Base-by-base conservation (phyloP, 1,139 yeast genomes). In the Kurtzmaniella natalensis region DNA sequence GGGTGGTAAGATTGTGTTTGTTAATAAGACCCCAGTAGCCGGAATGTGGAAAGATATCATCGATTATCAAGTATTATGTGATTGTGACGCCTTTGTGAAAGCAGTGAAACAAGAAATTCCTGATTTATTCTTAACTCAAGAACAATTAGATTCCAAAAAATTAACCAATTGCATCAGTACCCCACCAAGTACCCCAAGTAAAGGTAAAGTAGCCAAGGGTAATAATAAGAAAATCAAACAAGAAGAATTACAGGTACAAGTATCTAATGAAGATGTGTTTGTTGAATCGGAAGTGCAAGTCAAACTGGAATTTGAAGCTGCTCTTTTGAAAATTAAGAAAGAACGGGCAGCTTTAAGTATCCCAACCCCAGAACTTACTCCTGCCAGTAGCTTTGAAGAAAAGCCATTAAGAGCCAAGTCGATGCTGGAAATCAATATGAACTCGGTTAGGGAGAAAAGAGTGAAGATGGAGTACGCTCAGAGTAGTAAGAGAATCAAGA, bases 61-160 rank as follows among this genome's bases (percentile, higher is more conserved):
- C 30, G 92, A 83, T 50, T 84, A 78, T 48, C 92, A 89, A 63
- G 70, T 89, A 5, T 61, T 77, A 36, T 64, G 81, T 33, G 96
- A 87, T 52, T 85, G 96, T 53, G 97, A 89, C 55, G 71, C 70
- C 25, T 89, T 94, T 77, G 81, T 88, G 15, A 57, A 61, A 15
- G 61, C 68, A 21, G 58, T 84, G 34, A 69, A 69, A 43, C 40
- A 40, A 16, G 72, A 75, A 28, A 57, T 76, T 7, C 88, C 89
- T 1, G 73, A 66, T 45, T 66, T 79, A 45, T 79, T 78, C 57
- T 60, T 66, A 46, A 65, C 73, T 13, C 83, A 77, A 52, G 70
- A 70, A 39, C 75, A 70, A 46, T 52, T 66, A 29, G 75, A 70
- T 46, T 59, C 70, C 18, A 64, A 64, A 59, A 64, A 61, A 45